A percentile compares a stretch with the other conserved stretches of the same genome.
phyloP scores from a whole-genome alignment of 2,329 filamentous ascomycete genomes.

The Diaporthe australafricana region DNA sequence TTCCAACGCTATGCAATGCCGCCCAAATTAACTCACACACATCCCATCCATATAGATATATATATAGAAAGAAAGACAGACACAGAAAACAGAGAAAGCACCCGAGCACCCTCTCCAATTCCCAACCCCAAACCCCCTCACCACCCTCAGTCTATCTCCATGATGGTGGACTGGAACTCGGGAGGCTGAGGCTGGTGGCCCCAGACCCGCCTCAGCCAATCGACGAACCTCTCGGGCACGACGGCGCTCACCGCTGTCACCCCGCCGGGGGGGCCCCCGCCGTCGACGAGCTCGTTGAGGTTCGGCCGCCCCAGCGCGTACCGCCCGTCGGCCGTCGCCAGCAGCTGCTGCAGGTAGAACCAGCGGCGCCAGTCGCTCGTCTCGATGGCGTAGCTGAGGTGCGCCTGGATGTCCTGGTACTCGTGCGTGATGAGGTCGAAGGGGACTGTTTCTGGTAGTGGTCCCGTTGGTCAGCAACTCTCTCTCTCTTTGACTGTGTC shows the following conservation, averaged over 20 bases:
- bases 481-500: slow-evolving; percentile 21
- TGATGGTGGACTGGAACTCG: slow-evolving; percentile 7
- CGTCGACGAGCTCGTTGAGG: slow-evolving; percentile 64
- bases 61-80: not conserved
- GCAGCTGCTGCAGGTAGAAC: slow-evolving; percentile 69
- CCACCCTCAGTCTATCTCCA: slow-evolving; percentile 26
- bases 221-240: slow-evolving; percentile 61
- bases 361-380: slow-evolving; percentile 61
- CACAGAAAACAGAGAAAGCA: not conserved
- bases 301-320: slow-evolving; percentile 73
- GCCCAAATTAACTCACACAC: slow-evolving; percentile 16
- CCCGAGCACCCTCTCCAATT: no score
- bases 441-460: slow-evolving; percentile 46
- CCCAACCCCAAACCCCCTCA: no score
- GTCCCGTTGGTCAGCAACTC: slow-evolving; percentile 41
- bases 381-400: slow-evolving; percentile 56
- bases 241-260: no score
- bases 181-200: slow-evolving; percentile 37
- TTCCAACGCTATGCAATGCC: slow-evolving; percentile 27
- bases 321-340: slow-evolving; percentile 75
- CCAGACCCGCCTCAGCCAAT: slow-evolving; percentile 67
- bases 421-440: slow-evolving; percentile 53
- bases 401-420: slow-evolving; percentile 54
- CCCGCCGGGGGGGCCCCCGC: slow-evolving; percentile 43
- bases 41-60: not conserved